Conservation (phyloP, 192 early-diverging fungal species). For the Hyaloraphidium curvatum region DNA sequence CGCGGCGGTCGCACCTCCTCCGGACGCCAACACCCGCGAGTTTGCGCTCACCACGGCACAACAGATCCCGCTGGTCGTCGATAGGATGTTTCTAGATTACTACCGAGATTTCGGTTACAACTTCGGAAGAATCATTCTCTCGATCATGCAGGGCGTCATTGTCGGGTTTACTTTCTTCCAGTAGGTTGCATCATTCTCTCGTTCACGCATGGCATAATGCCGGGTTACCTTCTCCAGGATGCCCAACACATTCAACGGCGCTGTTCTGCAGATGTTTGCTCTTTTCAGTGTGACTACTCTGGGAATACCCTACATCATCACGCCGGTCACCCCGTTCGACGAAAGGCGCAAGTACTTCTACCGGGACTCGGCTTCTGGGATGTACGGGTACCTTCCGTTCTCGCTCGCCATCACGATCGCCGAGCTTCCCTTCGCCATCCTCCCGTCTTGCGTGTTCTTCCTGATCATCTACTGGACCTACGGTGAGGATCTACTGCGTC, state of each 20-base stretch:
- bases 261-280: too few species aligned
- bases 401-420: slow-evolving; percentile 36
- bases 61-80: background rate
- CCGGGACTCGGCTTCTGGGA: slow-evolving; percentile 45
- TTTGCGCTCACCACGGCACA: slow-evolving; percentile 2
- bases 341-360: too few species aligned
- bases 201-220: too few species aligned
- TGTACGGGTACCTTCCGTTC: slow-evolving; percentile 52
- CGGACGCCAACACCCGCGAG: slow-evolving; percentile 1
- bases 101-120: background rate
- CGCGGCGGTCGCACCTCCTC: slow-evolving; percentile 14
- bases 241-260: too few species aligned
- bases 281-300: too few species aligned
- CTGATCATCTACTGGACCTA: slow-evolving; percentile 53
- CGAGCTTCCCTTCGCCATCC: slow-evolving; percentile 47
- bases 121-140: background rate
- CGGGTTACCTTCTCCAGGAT: too few species aligned
- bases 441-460: slow-evolving; percentile 41
- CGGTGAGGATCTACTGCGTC: slow-evolving; percentile 25
- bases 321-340: too few species aligned
- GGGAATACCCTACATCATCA: too few species aligned
- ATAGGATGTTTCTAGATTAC: background rate
- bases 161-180: background rate
- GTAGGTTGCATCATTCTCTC: too few species aligned
- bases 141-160: background rate